phyloP scores from a whole-genome alignment of 202 grass and related monocot species.

The Cymbopogon flexuosus region DNA sequence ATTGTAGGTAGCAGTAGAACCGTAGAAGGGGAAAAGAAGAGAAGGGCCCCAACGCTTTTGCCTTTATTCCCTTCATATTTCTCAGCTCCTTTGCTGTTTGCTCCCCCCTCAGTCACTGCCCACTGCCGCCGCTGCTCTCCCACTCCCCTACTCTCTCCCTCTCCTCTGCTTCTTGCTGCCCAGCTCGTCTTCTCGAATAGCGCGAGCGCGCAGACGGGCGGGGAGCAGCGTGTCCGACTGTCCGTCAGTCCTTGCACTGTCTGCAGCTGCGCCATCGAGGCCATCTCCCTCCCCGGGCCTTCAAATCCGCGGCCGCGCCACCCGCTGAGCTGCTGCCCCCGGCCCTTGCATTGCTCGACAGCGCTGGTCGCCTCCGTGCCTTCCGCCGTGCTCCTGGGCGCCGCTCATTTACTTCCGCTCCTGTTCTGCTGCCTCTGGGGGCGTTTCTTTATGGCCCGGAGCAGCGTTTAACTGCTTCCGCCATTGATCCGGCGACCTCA shows the following conservation, averaged over 20 bases:
- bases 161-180: background rate
- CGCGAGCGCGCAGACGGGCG: conserved; percentile 9
- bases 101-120: background rate
- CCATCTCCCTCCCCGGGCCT: conserved; percentile 26
- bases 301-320: conserved; percentile 19
- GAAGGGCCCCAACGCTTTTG: conserved; percentile 13
- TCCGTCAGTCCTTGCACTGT: conserved; percentile 26
- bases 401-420: conserved; percentile 27
- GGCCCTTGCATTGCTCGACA: conserved; percentile 41
- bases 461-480: conserved; percentile 39
- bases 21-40: conserved; percentile 22
- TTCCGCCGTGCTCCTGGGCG: conserved; percentile 24
- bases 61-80: conserved; percentile 55
- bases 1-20: background rate
- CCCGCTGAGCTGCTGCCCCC: background rate
- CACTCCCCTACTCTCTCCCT: background rate
- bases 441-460: conserved; percentile 9
- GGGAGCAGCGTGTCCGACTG: background rate
- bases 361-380: conserved; percentile 34
- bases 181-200: conserved; percentile 36
- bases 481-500: conserved; percentile 34
- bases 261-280: background rate
- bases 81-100: background rate
- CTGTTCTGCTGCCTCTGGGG: background rate
- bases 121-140: conserved; percentile 10